Percentiles rank a stretch among this genome's conserved stretches.
Conservation (phyloP, 176 grass and related monocot species). For the Musa acuminata region DNA sequence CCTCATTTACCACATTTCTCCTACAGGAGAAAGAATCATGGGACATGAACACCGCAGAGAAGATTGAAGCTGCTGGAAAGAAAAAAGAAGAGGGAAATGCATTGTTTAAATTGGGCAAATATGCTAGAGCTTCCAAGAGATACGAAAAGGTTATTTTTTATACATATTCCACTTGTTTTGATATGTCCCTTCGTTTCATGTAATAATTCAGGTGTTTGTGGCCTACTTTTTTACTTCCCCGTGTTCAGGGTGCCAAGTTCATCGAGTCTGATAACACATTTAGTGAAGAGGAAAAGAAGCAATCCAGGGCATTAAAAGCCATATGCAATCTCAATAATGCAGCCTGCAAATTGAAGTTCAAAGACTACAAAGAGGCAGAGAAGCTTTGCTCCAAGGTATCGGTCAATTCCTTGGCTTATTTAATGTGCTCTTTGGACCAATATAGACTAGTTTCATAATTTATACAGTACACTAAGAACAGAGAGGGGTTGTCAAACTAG, state of each 20-base stretch:
- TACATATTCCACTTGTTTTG: too few species aligned
- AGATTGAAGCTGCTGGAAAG: conserved; percentile 60
- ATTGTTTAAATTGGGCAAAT: conserved; percentile 67
- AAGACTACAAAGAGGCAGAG: conserved; percentile 66
- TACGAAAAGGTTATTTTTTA: conserved; percentile 61
- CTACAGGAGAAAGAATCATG: conserved; percentile 80
- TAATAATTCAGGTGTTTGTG: too few species aligned
- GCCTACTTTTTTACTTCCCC: not conserved
- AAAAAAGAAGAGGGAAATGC: conserved; percentile 90
- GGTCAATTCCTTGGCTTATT: not conserved
- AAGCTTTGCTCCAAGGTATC: conserved; percentile 83
- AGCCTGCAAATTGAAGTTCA: conserved; percentile 84
- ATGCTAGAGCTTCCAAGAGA: conserved; percentile 56
- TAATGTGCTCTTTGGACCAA: too few species aligned
- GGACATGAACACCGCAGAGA: conserved; percentile 82
- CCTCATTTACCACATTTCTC: conserved; percentile 9
- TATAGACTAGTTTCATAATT: not conserved
- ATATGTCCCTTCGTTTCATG: too few species aligned
- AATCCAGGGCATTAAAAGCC: conserved; percentile 71
- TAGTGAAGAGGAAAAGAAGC: conserved; percentile 80
- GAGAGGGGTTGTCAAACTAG: conserved; percentile 12
- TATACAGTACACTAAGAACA: too few species aligned
- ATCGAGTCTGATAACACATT: conserved; percentile 71
- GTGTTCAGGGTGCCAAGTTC: conserved; percentile 51
- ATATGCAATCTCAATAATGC: conserved; percentile 88